Base-by-base conservation (phyloP, 306 rosid species). In the Carpinus fangiana region DNA sequence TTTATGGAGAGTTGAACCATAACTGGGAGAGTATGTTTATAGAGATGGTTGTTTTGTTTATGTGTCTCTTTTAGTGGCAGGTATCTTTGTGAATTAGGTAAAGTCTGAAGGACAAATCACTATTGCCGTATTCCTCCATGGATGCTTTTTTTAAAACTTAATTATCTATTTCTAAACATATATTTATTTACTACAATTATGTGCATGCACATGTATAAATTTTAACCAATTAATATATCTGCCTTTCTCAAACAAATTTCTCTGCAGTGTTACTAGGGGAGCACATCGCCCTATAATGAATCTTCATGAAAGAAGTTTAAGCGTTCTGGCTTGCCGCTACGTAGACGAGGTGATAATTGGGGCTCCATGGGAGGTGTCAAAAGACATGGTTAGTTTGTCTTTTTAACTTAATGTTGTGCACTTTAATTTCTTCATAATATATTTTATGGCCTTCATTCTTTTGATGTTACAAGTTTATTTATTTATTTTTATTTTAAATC, bases 321-420 rank as follows among this genome's bases (percentile, higher is more conserved):
- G 98, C 75, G 98, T 94, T 65, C 86, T 94, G 86, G 98, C 97
- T 45, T 92, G 98, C 82, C 97, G 98, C 76, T 86, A 94, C 62
- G 98, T 94, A 78, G 98, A 94, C 14, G 98, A 94, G 88, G 98
- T 94, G 84, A 94, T 94, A 83, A 94, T 94, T 46, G 98, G 98
- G 72, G 97, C 98, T 82, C 98, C 98, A 12, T 88, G 95, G 97
- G 97, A 90, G 84, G 89, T 94, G 60, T 88, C 98, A 20, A 90
- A 78, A 80, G 98, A 94, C 75, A 88, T 82, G 97, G 98, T 94
- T 64, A 85, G 97, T 84, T 73, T 71, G 34, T 57, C 47, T 73
- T 48, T 50, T 65, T 45, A 31, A 57, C 41, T 61, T 70, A 59
- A 28, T 41, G 28, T n/a, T 66, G 72, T 66, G 69, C 50, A 55